Evolutionary conservation across 441 rosid species (phyloP), one percentile per base, ranked within the genome.

Genomic region (Gossypium schwendimanii): DNA sequence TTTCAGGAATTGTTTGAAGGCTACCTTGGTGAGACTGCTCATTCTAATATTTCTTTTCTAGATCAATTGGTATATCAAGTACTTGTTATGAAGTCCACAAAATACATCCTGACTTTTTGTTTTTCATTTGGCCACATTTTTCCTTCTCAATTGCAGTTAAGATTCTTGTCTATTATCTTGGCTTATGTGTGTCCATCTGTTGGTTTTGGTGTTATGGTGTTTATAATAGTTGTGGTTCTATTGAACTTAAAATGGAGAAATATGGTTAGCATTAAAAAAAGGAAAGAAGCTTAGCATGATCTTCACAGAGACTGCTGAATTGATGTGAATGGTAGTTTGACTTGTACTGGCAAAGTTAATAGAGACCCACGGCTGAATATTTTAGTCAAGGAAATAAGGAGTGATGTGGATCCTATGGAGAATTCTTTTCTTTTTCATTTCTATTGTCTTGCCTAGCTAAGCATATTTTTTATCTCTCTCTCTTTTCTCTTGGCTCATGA

Each of bases 391-490:
- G n/a, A 53, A 69, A 69, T 3, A 66, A 54, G 31, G 3, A 7
- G 52, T 55, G 63, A 69, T 54, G 50, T 53, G 72, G 62, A 21
- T 54, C 12, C 39, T 54, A 18, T 36, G 47, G 50, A 33, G 28
- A 17, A 71, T 71, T 23, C 2, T 63, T 41, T 10, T 73, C 20
- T 21, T 55, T 54, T 64, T 7, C 66, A 10, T 72, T 61, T 70
- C 31, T 18, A 41, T 67, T 69, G 18, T 47, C 68, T 18, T 83
- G 67, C 59, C 69, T 54, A 67, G 63, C 69, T 21, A 18, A 64
- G 39, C 17, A 45, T 65, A 15, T 55, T 45, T 65, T 20, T 36
- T 10, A 31, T 28, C 11, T 28, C 44, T 49, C 6, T 39, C 24
- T 63, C 50, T 18, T 72, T 36, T 65, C 73, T 24, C 64, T 26